phyloP scores from a whole-genome alignment of 768 basidiomycete genomes.

The Naganishia antarctica region DNA sequence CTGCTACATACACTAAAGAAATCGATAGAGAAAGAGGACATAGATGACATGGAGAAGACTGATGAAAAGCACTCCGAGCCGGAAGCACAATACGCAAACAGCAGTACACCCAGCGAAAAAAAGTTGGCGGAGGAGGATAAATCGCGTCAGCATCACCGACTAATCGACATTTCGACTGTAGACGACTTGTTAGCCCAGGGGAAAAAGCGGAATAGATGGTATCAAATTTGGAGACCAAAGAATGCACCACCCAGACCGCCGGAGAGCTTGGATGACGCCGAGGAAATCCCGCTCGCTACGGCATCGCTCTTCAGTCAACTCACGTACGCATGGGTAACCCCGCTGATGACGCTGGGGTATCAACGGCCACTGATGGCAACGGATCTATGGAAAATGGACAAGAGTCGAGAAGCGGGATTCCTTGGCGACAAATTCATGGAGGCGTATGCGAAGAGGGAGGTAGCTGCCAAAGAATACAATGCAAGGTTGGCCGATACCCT shows the following conservation, averaged over 20 bases:
- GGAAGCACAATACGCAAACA: too few species aligned
- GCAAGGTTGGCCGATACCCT: constrained; percentile 50
- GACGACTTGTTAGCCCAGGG: constrained; percentile 1
- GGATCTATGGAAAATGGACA: constrained; percentile 61
- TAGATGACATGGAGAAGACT: too few species aligned
- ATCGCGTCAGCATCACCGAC: not conserved
- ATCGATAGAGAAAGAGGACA: not conserved
- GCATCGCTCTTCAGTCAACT: constrained; percentile 61
- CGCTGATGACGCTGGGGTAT: constrained; percentile 58
- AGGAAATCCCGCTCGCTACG: constrained; percentile 59
- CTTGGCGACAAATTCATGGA: constrained; percentile 59
- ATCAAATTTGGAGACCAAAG: constrained; percentile 57
- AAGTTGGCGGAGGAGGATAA: not conserved
- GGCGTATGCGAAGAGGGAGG: constrained; percentile 56
- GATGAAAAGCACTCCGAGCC: too few species aligned
- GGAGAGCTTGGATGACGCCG: constrained; percentile 57
- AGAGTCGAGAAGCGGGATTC: constrained; percentile 50
- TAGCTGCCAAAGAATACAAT: constrained; percentile 60
- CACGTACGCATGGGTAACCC: constrained; percentile 56
- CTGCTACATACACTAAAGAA: not conserved
- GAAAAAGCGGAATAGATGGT: constrained; percentile 21
- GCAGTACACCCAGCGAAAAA: not conserved
- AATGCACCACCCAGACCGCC: constrained; percentile 60
- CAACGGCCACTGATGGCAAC: constrained; percentile 68
- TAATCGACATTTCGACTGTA: not conserved